A percentile compares a stretch with the other conserved stretches of the same genome.
These are phyloP conservation scores for Parathielavia hyrcaniae DNA, from an alignment of 495 filamentous ascomycete species.

Conservation along the genomic window DNA sequence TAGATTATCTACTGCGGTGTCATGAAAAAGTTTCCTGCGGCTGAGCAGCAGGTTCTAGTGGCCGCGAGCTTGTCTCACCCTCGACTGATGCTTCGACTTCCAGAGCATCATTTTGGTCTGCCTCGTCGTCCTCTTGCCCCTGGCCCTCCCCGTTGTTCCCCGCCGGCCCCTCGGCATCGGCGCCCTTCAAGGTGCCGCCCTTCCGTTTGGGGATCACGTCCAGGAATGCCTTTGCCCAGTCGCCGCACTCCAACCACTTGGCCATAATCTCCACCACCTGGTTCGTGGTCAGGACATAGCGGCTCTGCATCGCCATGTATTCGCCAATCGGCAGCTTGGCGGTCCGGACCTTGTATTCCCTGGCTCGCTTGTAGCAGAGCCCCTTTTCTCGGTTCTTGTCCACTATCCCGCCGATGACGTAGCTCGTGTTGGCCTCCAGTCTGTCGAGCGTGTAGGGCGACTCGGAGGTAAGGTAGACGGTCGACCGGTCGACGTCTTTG, in stretches of 20 bases:
- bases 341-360: constrained; percentile 67
- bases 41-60: neutral
- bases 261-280: constrained; percentile 97
- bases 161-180: constrained; percentile 24
- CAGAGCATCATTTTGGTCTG: neutral
- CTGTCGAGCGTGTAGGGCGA: constrained; percentile 71
- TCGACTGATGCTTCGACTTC: neutral
- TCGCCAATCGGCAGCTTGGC: constrained; percentile 89
- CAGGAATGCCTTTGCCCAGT: constrained; percentile 89
- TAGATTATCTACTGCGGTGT: neutral
- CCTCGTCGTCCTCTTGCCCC: constrained; percentile 12
- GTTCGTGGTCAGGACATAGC: constrained; percentile 81
- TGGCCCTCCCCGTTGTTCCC: constrained; percentile 25
- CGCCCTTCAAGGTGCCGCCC: constrained; percentile 55
- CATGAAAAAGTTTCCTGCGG: neutral
- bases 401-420: constrained; percentile 91
- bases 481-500: constrained; percentile 36
- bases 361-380: constrained; percentile 78
- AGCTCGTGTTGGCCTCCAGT: constrained; percentile 77
- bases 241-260: constrained; percentile 75
- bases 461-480: constrained; percentile 86
- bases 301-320: constrained; percentile 79
- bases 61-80: neutral
- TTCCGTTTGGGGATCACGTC: constrained; percentile 79
- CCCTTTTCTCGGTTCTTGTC: constrained; percentile 95